Base-by-base conservation (phyloP, 257 asterid species). In the Rhazya stricta region DNA sequence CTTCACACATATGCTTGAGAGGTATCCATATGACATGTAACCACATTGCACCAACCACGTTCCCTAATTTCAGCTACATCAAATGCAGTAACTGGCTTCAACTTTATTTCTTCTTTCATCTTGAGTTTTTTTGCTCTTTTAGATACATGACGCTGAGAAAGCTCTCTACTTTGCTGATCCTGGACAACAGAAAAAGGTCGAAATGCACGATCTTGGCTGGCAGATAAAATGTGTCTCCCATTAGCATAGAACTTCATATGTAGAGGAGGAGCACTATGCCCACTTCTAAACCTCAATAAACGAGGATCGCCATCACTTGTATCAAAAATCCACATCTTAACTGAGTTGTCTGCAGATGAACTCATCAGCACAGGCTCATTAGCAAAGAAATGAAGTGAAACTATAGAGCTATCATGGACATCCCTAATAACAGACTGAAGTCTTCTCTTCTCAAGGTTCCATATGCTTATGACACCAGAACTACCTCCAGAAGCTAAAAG, bases 41-140 rank as follows among this genome's bases (percentile, higher is more conserved):
- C 98, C 72, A 93, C 96, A 86, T 93, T 91, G 88, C 96, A 91
- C 97, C 97, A 93, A 83, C 91, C 97, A 36, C 98, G 96, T 75
- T 91, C 96, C 80, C 98, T 84, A 75, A 93, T 93, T 84, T 93
- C 98, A 74, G 96, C 93, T 79, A 91, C 95, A 87, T 93, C 98
- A 79, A 93, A 93, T 65, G 96, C 89, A 78, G 88, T 86, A 13
- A 91, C 96, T 75, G 98, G 96, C 82, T 84, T 93, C 73, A 93
- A 87, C 84, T 93, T 93, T 82, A 93, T 87, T 75, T 91, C 96
- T 62, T 86, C 96, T 81, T 86, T 91, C 80, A 93, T 42, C 85
- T 84, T 85, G 71, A 91, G 88, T 57, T 83, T 90, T 79, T 86
- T 93, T 5, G 98, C 97, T 82, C 98, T 84, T 88, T 88, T 91